These are phyloP conservation scores for Acrodontium crateriforme DNA, from an alignment of 2,329 filamentous ascomycete species.

Conservation along the genomic window DNA sequence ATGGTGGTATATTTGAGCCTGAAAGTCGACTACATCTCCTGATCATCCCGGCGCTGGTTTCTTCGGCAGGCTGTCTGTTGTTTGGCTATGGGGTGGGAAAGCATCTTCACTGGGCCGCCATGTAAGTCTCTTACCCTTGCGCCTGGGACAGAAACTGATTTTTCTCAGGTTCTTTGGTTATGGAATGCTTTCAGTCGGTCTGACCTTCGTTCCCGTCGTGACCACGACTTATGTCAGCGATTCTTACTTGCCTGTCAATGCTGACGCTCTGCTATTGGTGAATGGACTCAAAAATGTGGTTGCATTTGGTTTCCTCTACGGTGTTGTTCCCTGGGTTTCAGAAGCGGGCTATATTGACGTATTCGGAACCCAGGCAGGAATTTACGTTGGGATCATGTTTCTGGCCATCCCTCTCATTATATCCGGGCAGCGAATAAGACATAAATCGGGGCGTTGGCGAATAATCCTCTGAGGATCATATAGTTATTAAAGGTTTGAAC, in stretches of 20 bases:
- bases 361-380: constrained; percentile 26
- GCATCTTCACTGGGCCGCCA: constrained; percentile 28
- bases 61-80: constrained; percentile 29
- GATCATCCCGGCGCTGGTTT: constrained; percentile 28
- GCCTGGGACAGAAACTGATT: background rate
- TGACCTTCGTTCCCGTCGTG: constrained; percentile 30
- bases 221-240: constrained; percentile 34
- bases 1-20: constrained; percentile 32
- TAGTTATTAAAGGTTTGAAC: too few species aligned
- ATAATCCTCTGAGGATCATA: constrained; percentile 27
- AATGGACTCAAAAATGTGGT: constrained; percentile 23
- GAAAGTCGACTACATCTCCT: constrained; percentile 31
- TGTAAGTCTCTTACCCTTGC: constrained; percentile 12
- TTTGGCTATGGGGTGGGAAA: constrained; percentile 33
- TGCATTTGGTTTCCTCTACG: constrained; percentile 35
- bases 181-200: constrained; percentile 31
- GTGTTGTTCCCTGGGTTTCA: constrained; percentile 30
- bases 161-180: constrained; percentile 28
- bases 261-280: constrained; percentile 24
- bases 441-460: constrained; percentile 22
- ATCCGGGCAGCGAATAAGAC: constrained; percentile 21
- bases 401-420: constrained; percentile 18
- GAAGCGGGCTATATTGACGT: constrained; percentile 22
- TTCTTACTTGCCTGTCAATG: constrained; percentile 24
- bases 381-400: constrained; percentile 23